phyloP scores from a whole-genome alignment of 768 basidiomycete genomes.

The Coprinopsis marcescibilis region DNA sequence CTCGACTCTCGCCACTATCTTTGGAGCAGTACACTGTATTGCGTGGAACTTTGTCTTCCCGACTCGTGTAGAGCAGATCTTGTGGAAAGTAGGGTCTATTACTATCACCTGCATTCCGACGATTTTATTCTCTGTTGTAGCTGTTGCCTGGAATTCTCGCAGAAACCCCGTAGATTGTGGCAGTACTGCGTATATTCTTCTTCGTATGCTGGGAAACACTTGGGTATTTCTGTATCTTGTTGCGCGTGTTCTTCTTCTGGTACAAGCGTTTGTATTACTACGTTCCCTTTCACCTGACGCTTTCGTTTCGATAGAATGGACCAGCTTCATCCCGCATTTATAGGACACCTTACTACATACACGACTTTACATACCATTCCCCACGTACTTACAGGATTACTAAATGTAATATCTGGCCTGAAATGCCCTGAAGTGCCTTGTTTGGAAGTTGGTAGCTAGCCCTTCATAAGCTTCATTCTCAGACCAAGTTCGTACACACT shows the following conservation, averaged over 20 bases:
- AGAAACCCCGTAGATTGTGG: too few species aligned
- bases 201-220: neutral
- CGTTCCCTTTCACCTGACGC: neutral
- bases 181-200: neutral
- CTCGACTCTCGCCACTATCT: neutral
- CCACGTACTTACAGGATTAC: too few species aligned
- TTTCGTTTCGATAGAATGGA: neutral
- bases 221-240: neutral
- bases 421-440: too few species aligned
- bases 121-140: neutral
- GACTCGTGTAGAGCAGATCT: neutral
- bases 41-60: neutral
- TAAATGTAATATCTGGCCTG: too few species aligned
- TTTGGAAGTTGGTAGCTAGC: too few species aligned
- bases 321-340: neutral
- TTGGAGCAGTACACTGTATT: conserved; percentile 2
- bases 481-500: too few species aligned
- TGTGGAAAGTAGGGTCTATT: neutral
- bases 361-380: too few species aligned
- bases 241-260: neutral
- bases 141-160: too few species aligned
- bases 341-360: too few species aligned
- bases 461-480: too few species aligned
- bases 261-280: neutral
- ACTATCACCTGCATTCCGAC: neutral